A percentile compares a stretch with the other conserved stretches of the same genome.
phyloP scores from a whole-genome alignment of 2,329 filamentous ascomycete genomes.

The Trichoderma brevicompactum region DNA sequence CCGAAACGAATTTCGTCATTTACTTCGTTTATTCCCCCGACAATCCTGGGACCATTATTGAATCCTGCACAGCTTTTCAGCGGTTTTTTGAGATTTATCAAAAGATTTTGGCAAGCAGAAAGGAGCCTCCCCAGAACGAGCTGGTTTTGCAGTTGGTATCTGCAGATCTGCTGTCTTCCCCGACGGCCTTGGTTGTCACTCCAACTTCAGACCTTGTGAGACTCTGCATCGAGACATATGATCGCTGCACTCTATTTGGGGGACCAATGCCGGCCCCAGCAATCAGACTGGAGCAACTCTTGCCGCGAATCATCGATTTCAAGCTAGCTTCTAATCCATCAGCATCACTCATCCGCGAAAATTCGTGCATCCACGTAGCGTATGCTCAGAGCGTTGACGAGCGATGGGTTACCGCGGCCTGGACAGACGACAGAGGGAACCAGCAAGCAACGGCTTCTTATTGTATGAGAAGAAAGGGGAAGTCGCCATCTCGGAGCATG shows the following conservation, averaged over 20 bases:
- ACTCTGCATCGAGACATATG: constrained; percentile 76
- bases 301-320: constrained; percentile 76
- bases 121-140: constrained; percentile 58
- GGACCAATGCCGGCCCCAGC: constrained; percentile 68
- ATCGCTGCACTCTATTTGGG: constrained; percentile 67
- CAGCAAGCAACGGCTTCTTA: constrained; percentile 76
- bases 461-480: constrained; percentile 66
- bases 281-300: constrained; percentile 70
- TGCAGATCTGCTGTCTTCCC: constrained; percentile 67
- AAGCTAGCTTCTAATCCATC: constrained; percentile 70
- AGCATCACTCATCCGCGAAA: constrained; percentile 74
- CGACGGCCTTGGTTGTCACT: constrained; percentile 65
- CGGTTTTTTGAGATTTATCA: constrained; percentile 66
- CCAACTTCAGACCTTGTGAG: constrained; percentile 62
- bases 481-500: constrained; percentile 56
- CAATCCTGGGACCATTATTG: constrained; percentile 63
- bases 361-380: constrained; percentile 78
- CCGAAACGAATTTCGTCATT: constrained; percentile 69
- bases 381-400: constrained; percentile 77
- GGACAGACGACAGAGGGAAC: constrained; percentile 77
- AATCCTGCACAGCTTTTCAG: constrained; percentile 76
- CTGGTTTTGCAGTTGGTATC: constrained; percentile 80
- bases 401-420: constrained; percentile 77
- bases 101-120: constrained; percentile 49
- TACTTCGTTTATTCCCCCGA: constrained; percentile 75